Evolutionary conservation across 352 stramenopile genomes (phyloP).

Genomic region (Pythium sukuiense): DNA sequence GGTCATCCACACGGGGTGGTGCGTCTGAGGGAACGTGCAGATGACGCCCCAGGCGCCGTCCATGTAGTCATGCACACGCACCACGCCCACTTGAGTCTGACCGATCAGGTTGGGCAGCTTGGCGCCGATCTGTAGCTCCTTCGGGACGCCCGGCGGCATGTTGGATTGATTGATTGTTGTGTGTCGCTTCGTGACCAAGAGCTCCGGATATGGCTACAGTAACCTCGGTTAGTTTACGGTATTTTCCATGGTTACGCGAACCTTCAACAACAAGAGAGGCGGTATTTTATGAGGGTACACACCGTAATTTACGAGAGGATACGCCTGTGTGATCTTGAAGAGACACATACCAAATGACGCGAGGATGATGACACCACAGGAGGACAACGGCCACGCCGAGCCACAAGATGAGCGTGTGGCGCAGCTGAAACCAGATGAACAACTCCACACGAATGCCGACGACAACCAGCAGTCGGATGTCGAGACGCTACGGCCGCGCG

Average conservation of each 20-base stretch:
- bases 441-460: neutral
- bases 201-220: neutral
- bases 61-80: constrained; percentile 75
- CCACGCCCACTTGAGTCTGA: constrained; percentile 65
- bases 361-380: constrained; percentile 21
- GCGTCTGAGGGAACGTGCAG: constrained; percentile 66
- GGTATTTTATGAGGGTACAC: constrained; percentile 2
- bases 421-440: neutral
- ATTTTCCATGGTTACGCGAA: neutral
- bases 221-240: neutral
- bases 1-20: constrained; percentile 76
- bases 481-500: neutral
- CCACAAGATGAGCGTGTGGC: neutral
- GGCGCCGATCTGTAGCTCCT: constrained; percentile 59
- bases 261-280: neutral
- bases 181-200: neutral
- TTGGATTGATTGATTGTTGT: neutral
- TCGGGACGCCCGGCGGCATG: constrained; percentile 33
- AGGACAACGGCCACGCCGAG: neutral
- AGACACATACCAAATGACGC: constrained; percentile 5
- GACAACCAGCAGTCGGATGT: constrained; percentile 3
- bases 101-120: constrained; percentile 76
- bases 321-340: constrained; percentile 16
- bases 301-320: neutral
- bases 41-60: constrained; percentile 68